These are phyloP conservation scores for Penicillium oxalicum DNA, from an alignment of 2,329 filamentous ascomycete genomes.

Conservation along the genomic window DNA sequence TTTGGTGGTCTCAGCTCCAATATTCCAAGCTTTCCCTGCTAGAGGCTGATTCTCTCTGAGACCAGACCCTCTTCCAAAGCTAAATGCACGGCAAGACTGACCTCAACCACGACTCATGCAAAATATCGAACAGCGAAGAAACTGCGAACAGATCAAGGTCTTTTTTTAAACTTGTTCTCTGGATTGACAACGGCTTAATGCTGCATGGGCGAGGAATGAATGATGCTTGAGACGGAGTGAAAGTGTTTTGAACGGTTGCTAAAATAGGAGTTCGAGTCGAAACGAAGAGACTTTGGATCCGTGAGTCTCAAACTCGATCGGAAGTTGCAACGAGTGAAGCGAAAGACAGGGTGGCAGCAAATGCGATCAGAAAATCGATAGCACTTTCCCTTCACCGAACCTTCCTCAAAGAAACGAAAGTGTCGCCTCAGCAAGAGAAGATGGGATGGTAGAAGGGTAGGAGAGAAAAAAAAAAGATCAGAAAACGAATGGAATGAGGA, in stretches of 20 bases:
- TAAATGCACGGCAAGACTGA: constrained; percentile 12
- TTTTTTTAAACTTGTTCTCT: neutral
- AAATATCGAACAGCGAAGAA: constrained; percentile 10
- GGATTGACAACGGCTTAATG: constrained; percentile 8
- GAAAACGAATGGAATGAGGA: constrained; percentile 20
- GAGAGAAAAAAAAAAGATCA: neutral
- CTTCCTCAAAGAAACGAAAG: constrained; percentile 20
- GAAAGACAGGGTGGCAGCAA: constrained; percentile 4
- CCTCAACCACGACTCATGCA: constrained; percentile 30
- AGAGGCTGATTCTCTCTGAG: too few relatives aligned
- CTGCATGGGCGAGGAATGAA: constrained; percentile 17
- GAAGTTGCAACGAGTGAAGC: constrained; percentile 15
- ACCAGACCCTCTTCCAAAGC: neutral
- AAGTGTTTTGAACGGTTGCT: constrained; percentile 1
- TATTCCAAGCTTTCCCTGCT: too few relatives aligned
- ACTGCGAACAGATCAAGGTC: neutral
- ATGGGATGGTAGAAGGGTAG: constrained; percentile 11
- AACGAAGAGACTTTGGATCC: constrained; percentile 1
- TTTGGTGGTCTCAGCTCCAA: neutral
- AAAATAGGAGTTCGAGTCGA: constrained; percentile 5
- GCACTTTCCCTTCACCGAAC: constrained; percentile 6
- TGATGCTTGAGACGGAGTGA: constrained; percentile 6
- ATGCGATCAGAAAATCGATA: constrained; percentile 2
- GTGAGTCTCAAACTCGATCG: constrained; percentile 20
- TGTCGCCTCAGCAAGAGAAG: constrained; percentile 24